Evolutionary conservation across 1,284 basidiomycete genomes (phyloP).

Genomic region (Singerocomus inundabilis): DNA sequence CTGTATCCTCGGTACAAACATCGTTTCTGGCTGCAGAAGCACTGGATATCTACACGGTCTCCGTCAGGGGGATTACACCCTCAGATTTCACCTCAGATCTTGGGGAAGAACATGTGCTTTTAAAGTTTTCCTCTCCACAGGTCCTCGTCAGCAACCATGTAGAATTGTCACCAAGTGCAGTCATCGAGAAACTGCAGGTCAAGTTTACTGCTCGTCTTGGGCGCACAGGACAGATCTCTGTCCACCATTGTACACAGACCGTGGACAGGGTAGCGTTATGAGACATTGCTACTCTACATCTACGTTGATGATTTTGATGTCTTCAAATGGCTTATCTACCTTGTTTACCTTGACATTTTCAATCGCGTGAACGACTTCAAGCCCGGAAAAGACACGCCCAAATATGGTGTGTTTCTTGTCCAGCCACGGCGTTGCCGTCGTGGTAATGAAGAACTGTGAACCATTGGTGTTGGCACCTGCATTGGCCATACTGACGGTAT

Average conservation of each 20-base stretch:
- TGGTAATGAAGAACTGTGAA: conserved; percentile 98
- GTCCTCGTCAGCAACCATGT: conserved; percentile 17
- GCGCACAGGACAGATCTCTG: conserved; percentile 12
- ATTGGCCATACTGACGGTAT: conserved; percentile 99
- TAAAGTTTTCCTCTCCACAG: conserved; percentile 45
- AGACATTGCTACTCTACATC: conserved; percentile 52
- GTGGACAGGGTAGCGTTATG: conserved; percentile 43
- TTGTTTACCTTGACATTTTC: conserved; percentile 82
- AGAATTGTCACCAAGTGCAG: conserved; percentile 18
- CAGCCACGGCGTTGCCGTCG: conserved; percentile 92
- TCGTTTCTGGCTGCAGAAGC: conserved; percentile 42
- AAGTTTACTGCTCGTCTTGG: conserved; percentile 25
- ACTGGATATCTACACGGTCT: conserved; percentile 49
- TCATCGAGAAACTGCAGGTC: conserved; percentile 22
- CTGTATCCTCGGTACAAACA: conserved; percentile 33
- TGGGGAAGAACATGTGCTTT: conserved; percentile 27
- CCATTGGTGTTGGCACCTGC: conserved; percentile 93
- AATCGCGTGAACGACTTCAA: conserved; percentile 83
- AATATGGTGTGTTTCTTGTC: conserved; percentile 97
- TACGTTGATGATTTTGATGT: conserved; percentile 85
- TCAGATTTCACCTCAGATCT: not conserved
- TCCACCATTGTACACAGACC: conserved; percentile 34
- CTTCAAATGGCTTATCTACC: conserved; percentile 84
- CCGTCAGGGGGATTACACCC: conserved; percentile 11
- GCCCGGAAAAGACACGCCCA: conserved; percentile 77